Evolutionary conservation across 441 rosid species (phyloP), one percentile per base, ranked within the genome.

Genomic region (Sinapis alba): DNA sequence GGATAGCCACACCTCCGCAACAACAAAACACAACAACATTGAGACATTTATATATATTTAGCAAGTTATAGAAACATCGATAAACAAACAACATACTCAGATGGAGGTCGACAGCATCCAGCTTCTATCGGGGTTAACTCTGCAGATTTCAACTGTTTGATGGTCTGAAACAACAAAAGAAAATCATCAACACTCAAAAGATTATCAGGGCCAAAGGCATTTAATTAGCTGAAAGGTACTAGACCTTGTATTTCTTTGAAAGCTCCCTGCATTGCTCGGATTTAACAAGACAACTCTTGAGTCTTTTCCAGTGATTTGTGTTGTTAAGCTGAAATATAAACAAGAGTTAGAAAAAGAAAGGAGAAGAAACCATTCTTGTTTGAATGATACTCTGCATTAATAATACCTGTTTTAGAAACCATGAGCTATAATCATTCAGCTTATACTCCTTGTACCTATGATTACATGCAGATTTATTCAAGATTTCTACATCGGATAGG

Each of bases 91-190:
- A 36, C 5, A 43, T 88, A 94, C 97, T 88, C 94, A 18, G 94
- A 92, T 74, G 99, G 99, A 9, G 99, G 97, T 70, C 89, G 82
- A 80, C 97, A 92, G 83, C 99, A 92, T 73, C 99, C 96, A 58
- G 91, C 94, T 87, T 94, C 99, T 62, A 94, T 85, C 0, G 99
- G 93, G 5, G 85, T 88, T 77, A 94, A 76, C 59, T 88, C 86
- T 41, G 93, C 97, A 7, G 83, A 84, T 74, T 92, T 90, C 65
- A 81, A 87, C 72, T 85, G 87, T 78, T 81, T 89, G 11, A 82
- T 85, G 6, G 89, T 87, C 99, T 94, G 87, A 63, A 74, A 77
- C 11, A 53, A 12, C 16, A 34, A 62, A 3, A 23, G 7, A 26
- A 70, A 61, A 45, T 62, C 68, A 62, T 36, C 59, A 63, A 57